A percentile compares a stretch with the other conserved stretches of the same genome.
phyloP scores from a whole-genome alignment of 257 asterid species.

The Scutellaria galericulata region DNA sequence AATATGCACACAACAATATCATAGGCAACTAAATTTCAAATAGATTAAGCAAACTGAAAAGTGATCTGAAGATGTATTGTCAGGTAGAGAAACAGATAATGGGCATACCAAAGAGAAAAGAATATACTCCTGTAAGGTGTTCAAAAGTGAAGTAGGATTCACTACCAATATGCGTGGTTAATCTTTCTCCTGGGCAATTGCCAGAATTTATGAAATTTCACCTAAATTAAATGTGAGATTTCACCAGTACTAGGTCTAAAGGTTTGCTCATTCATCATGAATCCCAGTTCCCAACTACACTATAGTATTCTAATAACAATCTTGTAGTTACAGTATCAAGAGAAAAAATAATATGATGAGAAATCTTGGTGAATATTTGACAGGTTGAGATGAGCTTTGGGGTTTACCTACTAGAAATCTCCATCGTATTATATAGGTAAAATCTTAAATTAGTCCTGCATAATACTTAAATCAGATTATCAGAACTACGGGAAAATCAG shows the following conservation, averaged over 20 bases:
- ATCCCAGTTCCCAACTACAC: background rate
- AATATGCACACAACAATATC: background rate
- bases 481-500: background rate
- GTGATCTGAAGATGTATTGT: background rate
- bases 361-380: too few species aligned
- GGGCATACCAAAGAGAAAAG: background rate
- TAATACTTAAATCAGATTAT: background rate
- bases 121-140: background rate
- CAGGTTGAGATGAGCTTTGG: background rate
- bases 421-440: background rate
- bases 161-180: background rate
- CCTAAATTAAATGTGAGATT: background rate
- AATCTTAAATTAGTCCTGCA: background rate
- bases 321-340: too few species aligned
- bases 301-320: too few species aligned
- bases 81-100: background rate
- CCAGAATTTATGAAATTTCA: background rate
- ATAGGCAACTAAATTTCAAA: background rate
- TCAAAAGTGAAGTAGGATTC: background rate
- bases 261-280: background rate
- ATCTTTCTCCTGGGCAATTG: background rate
- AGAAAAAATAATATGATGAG: too few species aligned
- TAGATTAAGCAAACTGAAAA: background rate
- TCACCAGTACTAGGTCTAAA: background rate
- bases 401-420: background rate